Conservation (phyloP, 176 grass and related monocot genomes). For the Zoysia pacifica region DNA sequence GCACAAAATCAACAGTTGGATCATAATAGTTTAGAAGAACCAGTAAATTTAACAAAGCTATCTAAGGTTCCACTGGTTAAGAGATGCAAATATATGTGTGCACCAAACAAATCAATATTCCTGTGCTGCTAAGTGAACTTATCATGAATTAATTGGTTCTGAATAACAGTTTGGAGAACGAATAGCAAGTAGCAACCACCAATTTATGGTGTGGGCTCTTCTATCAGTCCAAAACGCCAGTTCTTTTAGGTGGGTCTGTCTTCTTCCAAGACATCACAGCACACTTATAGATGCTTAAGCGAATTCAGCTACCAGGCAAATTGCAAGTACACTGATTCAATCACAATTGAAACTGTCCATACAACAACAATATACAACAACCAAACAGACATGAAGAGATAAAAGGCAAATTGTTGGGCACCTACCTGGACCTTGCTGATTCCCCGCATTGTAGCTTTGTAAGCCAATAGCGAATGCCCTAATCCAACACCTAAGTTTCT, state of each 20-base stretch:
- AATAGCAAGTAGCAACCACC: neutral
- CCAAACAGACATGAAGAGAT: constrained; percentile 25
- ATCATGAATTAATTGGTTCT: neutral
- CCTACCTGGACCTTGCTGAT: constrained; percentile 88
- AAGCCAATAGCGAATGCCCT: constrained; percentile 90
- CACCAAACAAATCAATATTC: constrained; percentile 25
- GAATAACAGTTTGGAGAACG: constrained; percentile 10
- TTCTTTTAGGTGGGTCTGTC: neutral
- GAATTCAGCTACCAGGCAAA: constrained; percentile 22
- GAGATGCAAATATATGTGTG: neutral
- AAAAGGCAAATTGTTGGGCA: neutral
- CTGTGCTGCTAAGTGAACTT: neutral
- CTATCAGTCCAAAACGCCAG: constrained; percentile 18
- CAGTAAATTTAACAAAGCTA: constrained; percentile 9
- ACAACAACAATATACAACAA: constrained; percentile 24
- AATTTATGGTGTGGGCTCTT: neutral
- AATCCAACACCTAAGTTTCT: constrained; percentile 92
- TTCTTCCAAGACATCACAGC: neutral
- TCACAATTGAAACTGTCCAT: neutral
- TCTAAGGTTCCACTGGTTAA: constrained; percentile 1
- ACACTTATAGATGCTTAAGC: neutral
- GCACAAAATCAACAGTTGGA: neutral
- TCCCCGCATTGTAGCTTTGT: constrained; percentile 83
- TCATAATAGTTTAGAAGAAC: neutral
- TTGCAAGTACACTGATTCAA: constrained; percentile 13